These are phyloP conservation scores for Alternaria sp. DNA, from an alignment of 2,329 filamentous ascomycete genomes.

Conservation along the genomic window DNA sequence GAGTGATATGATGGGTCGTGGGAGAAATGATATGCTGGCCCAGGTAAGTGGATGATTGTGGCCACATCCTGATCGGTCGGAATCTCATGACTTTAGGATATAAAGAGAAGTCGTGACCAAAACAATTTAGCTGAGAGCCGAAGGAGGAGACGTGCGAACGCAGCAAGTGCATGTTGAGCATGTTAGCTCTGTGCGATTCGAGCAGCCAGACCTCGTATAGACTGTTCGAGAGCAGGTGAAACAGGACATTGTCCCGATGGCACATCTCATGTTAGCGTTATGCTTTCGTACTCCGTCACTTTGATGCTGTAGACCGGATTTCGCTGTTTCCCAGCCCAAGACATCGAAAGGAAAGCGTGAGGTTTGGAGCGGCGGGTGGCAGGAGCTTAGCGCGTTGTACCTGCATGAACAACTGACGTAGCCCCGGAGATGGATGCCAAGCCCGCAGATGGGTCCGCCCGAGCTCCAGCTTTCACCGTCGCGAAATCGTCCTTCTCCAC, in stretches of 20 bases:
- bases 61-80: neutral
- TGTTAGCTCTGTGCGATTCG: neutral
- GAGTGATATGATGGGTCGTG: neutral
- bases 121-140: neutral
- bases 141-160: neutral
- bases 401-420: constrained; percentile 29
- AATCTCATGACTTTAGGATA: neutral
- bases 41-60: constrained; percentile 8
- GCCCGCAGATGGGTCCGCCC: constrained; percentile 19
- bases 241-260: neutral
- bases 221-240: neutral
- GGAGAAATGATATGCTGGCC: neutral
- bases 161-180: neutral
- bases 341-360: neutral
- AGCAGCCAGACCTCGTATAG: neutral
- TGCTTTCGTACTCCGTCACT: neutral
- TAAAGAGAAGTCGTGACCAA: constrained; percentile 5
- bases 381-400: constrained; percentile 19
- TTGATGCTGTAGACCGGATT: neutral
- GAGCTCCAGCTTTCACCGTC: constrained; percentile 22
- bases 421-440: constrained; percentile 14
- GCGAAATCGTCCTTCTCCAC: constrained; percentile 9
- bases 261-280: neutral
- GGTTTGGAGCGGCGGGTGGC: neutral
- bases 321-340: neutral